Base-by-base conservation (phyloP, 2,329 filamentous ascomycete genomes). In the Pestalotiopsis sp. region DNA sequence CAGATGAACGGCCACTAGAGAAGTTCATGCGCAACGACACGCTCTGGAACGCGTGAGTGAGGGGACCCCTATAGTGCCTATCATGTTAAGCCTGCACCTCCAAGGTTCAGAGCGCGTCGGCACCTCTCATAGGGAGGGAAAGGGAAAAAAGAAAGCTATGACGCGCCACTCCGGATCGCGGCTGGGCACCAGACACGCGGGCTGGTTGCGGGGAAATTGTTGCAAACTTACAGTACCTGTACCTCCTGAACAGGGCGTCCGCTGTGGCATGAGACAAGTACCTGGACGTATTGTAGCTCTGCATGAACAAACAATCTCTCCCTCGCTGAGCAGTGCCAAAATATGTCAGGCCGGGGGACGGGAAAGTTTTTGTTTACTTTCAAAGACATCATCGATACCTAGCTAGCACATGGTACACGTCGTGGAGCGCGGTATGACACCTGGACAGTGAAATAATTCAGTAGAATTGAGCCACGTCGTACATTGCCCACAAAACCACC, bases 241-340 rank as follows among this genome's bases (percentile, higher is more conserved):
- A 52, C 44, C 44, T 20, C 44, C 44, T 52, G 44, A 52, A 52
- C 44, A 52, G 44, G 44, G 44, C 44, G 44, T n/a, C 17, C 4
- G 3, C 17, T 17, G 44, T 20, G 17, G 7, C 17, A 20, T n/a
- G 44, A 52, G 20, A 26, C 56, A n/a, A 26, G 26, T 58, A 58
- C 26, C 22, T 14, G 56, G 7, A n/a, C 56, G 22, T 58, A 26
- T 13, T 26, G 35, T 52, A 24, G 38, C 64, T 58, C 66, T 40
- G 70, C 68, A 72, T 69, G 70, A 69, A 71, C 66, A 69, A 67
- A 70, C 48, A 70, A 70, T 68, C 59, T 65, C 63, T 9, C 14
- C 2, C 7, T 11, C 22, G 24, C 22, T 48, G n/a, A 44, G 48
- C 4, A 35, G 58, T n/a, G 10, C n/a, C 10, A 56, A 26, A 57